Percentiles rank a stretch among this genome's conserved stretches.
These are phyloP conservation scores for Diophrys appendiculata DNA, from an alignment of 73 alveolate species.

Conservation along the genomic window DNA sequence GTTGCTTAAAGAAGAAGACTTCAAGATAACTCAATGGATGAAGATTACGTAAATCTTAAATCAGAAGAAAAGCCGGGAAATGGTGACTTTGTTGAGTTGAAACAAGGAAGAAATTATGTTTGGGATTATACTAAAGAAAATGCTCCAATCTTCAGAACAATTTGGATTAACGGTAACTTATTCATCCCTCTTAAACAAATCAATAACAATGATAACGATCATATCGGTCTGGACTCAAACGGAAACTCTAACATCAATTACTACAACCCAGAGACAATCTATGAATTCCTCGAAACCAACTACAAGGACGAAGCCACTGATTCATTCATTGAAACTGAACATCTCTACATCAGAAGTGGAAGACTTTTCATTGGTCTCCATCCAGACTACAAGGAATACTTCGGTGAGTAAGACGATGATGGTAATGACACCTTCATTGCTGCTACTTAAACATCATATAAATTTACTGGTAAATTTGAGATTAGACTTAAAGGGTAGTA, in stretches of 20 bases:
- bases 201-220: neutral
- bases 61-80: neutral
- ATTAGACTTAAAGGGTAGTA: neutral
- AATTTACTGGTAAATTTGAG: neutral
- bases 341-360: neutral
- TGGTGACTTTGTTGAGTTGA: neutral
- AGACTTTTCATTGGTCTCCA: neutral
- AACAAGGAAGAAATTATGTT: neutral
- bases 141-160: neutral
- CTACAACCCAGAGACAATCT: neutral
- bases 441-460: too few relatives aligned
- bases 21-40: neutral
- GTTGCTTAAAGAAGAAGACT: neutral
- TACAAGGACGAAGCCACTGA: neutral
- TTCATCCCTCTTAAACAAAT: neutral
- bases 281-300: neutral
- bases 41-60: neutral
- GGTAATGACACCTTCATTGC: neutral
- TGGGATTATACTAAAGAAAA: neutral
- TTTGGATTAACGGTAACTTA: neutral
- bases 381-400: too few relatives aligned
- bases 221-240: neutral
- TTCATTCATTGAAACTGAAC: neutral
- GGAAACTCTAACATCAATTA: too few relatives aligned
- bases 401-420: too few relatives aligned